A percentile compares a stretch with the other conserved stretches of the same genome.
phyloP scores from a whole-genome alignment of 345 rosid species.

The Cochlearia excelsa region DNA sequence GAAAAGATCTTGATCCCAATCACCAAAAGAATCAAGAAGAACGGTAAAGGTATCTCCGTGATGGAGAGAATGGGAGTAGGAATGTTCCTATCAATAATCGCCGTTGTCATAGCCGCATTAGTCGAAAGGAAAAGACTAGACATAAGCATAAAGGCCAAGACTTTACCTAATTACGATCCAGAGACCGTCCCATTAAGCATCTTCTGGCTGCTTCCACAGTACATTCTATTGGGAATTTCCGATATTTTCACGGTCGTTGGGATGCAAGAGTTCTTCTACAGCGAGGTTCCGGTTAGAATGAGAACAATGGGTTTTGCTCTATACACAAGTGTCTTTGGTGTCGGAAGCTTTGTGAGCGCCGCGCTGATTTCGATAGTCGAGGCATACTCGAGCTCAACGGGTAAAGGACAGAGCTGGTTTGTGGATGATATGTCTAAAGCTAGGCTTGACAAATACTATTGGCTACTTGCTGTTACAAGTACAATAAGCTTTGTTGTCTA shows the following conservation, averaged over 20 bases:
- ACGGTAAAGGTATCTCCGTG: constrained; percentile 46
- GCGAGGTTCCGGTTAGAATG: constrained; percentile 69
- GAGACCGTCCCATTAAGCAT: constrained; percentile 27
- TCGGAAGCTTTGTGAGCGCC: constrained; percentile 59
- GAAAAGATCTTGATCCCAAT: too few relatives aligned
- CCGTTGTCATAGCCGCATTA: constrained; percentile 67
- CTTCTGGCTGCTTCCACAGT: constrained; percentile 72
- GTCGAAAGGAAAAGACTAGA: constrained; percentile 59
- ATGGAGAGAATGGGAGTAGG: constrained; percentile 79
- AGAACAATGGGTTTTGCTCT: constrained; percentile 75
- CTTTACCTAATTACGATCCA: constrained; percentile 32
- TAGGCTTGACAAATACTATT: constrained; percentile 57
- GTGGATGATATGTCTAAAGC: constrained; percentile 71
- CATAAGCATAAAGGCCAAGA: constrained; percentile 26
- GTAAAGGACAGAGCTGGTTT: constrained; percentile 56
- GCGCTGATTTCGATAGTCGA: constrained; percentile 50
- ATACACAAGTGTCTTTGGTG: constrained; percentile 67
- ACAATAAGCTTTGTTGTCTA: constrained; percentile 51
- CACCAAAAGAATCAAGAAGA: too few relatives aligned
- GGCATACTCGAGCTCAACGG: constrained; percentile 36
- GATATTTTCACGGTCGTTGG: constrained; percentile 84
- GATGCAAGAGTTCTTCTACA: constrained; percentile 84
- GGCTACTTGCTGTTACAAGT: constrained; percentile 56
- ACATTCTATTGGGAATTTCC: constrained; percentile 63
- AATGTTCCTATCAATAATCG: constrained; percentile 62